Evolutionary conservation across 495 filamentous ascomycete species (phyloP), one percentile per base, ranked within the genome.

Genomic region (Diplogelasinospora grovesii): DNA sequence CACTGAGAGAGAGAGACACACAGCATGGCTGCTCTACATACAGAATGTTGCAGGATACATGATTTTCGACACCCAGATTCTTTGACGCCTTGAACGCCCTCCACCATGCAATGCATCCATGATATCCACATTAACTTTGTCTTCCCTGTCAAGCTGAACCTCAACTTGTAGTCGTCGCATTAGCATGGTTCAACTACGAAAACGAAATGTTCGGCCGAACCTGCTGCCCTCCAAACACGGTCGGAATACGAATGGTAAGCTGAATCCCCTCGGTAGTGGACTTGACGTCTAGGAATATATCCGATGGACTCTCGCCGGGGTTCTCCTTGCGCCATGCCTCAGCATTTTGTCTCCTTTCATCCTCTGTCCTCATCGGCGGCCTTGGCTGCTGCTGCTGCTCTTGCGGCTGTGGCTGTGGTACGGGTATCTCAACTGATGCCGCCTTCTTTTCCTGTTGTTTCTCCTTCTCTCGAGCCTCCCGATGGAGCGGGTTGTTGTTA

Each of bases 201-300:
- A 63, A 60, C 8, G 49, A 48, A 14, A 63, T 54, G 25, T 60
- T 60, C 6, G 59, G 59, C 31, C 48, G 49, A 15, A 54, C 26
- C 46, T 54, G 50, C 43, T 53, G 49, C 23, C 53, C 51, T 6
- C 56, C 54, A 46, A 73, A 73, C 14, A 68, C 66, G 7, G 70
- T 73, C 21, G 70, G 70, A 28, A 73, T 71, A 27, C 66, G 59
- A 39, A 73, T 70, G 3, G 64, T 72, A 9, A 73, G 37, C 52
- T 73, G 70, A 31, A 73, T 69, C 5, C 68, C 68, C 27, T 73
- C 70, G 10, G 50, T 68, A 16, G 70, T 73, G 4, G 67, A 71
- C 45, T 73, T 73, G 30, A 73, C 68, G 39, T 73, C 70, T 39
- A 73, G 36, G 26, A 70, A 72, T 13, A 73, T 66, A 45, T 73